Evolutionary conservation across 2,329 filamentous ascomycete genomes (phyloP).

Genomic region (Colletotrichum brevisporum): DNA sequence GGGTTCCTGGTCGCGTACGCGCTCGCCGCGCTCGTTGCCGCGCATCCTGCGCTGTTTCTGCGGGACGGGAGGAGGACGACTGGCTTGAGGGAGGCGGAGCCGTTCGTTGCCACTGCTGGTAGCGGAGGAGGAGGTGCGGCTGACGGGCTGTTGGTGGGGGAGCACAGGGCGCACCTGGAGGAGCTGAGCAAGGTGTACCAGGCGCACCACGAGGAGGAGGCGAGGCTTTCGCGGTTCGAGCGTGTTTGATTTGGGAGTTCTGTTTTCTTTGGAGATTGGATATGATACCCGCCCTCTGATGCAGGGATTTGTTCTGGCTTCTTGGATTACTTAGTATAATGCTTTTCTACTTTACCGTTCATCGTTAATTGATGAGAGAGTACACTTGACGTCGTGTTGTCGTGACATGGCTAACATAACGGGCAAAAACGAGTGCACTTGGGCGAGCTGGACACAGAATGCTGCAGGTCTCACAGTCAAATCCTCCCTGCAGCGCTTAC

Average conservation of each 20-base stretch:
- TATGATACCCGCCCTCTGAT: no score
- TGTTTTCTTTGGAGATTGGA: no score
- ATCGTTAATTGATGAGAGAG: no score
- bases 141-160: not conserved
- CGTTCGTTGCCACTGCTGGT: conserved; percentile 25
- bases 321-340: no score
- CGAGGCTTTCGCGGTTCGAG: conserved; percentile 19
- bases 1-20: conserved; percentile 48
- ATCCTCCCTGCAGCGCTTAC: no score
- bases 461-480: no score
- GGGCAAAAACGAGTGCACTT: no score
- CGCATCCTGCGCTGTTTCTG: conserved; percentile 47
- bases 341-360: no score
- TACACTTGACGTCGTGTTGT: no score
- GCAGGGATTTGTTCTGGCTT: no score
- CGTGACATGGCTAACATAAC: no score
- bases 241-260: not conserved
- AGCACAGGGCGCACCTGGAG: conserved; percentile 31
- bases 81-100: conserved; percentile 20
- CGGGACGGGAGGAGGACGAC: conserved; percentile 21
- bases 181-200: conserved; percentile 39
- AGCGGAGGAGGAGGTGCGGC: not conserved
- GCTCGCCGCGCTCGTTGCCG: conserved; percentile 46
- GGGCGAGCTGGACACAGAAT: no score
- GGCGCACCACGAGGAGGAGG: conserved; percentile 31